phyloP scores from a whole-genome alignment of 257 asterid species.

The Fraxinus americana region DNA sequence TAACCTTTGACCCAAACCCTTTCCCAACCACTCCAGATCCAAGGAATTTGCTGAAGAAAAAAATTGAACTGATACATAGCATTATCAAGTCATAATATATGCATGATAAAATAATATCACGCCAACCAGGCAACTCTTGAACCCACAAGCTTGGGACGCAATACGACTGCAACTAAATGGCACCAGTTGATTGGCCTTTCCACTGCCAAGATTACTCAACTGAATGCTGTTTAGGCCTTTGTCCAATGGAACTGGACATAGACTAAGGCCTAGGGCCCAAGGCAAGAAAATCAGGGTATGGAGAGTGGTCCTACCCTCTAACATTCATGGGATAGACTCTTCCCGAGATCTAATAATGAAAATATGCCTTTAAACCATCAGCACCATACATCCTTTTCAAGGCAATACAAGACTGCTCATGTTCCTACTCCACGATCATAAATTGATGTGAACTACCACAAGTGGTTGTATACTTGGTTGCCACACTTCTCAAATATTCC shows the following conservation, averaged over 20 bases:
- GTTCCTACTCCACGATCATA: not conserved
- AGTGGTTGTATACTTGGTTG: not conserved
- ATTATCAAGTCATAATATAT: not conserved
- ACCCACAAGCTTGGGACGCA: not conserved
- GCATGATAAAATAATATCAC: not conserved
- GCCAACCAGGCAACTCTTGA: not conserved
- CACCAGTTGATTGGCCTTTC: not conserved
- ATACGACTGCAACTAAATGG: not conserved
- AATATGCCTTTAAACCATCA: not conserved
- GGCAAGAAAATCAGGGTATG: not conserved
- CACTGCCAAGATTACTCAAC: not conserved
- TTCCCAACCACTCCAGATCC: not conserved
- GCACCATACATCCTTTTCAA: not conserved
- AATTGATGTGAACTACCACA: not conserved
- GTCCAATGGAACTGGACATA: not conserved
- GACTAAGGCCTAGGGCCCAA: not conserved
- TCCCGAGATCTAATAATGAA: not conserved
- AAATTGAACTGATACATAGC: not conserved
- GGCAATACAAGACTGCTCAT: not conserved
- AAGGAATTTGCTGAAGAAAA: not conserved
- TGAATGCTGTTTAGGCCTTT: constrained; percentile 1
- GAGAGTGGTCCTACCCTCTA: not conserved
- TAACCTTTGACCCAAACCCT: not conserved
- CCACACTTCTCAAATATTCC: not conserved
- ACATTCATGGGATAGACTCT: not conserved